Evolutionary conservation across 768 basidiomycete genomes (phyloP).

Genomic region (Rhodosporidiobolus sp.): DNA sequence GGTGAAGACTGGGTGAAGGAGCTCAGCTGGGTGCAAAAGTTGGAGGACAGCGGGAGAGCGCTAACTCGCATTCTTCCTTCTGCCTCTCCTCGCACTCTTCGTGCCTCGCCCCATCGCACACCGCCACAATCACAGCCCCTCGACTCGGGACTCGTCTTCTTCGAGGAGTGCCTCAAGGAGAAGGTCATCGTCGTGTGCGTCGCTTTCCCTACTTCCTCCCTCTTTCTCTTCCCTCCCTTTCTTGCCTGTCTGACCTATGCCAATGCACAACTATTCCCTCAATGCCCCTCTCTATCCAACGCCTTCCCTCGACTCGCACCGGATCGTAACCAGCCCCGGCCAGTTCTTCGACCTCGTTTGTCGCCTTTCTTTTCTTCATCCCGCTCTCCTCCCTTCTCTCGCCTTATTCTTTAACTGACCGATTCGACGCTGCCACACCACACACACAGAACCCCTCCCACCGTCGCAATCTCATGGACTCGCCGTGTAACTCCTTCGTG

Average conservation of each 20-base stretch:
- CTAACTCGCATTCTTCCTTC: no score
- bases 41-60: no score
- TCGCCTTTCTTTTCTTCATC: neutral
- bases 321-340: neutral
- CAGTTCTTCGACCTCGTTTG: conserved; percentile 47
- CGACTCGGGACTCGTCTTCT: conserved; percentile 89
- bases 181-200: conserved; percentile 30
- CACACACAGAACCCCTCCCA: neutral
- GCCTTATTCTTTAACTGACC: no score
- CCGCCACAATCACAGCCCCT: conserved; percentile 77
- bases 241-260: no score
- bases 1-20: no score
- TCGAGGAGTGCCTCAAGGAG: conserved; percentile 50
- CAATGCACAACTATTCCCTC: no score
- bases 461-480: conserved; percentile 74
- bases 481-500: conserved; percentile 85
- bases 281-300: neutral
- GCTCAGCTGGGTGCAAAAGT: no score
- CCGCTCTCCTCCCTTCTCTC: neutral
- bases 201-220: neutral
- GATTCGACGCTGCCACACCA: neutral
- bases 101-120: no score
- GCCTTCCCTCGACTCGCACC: neutral
- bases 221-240: conserved; percentile 77
- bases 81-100: no score